phyloP scores from a whole-genome alignment of 2,329 filamentous ascomycete species.

The Huntiella abstrusa region DNA sequence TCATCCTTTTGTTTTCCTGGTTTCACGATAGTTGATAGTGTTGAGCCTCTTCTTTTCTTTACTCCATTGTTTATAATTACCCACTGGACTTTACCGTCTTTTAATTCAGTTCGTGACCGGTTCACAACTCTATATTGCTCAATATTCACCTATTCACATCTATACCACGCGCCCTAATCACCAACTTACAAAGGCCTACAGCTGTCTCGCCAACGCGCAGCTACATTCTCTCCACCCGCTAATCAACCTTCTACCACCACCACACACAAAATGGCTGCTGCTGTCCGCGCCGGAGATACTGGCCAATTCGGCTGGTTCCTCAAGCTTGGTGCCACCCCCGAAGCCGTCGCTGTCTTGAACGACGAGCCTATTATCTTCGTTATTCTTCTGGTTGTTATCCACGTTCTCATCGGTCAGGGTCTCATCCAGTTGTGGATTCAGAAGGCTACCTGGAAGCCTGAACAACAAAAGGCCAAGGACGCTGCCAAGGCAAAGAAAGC shows the following conservation, averaged over 20 bases:
- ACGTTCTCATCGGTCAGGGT: constrained; percentile 27
- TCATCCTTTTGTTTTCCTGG: constrained; percentile 9
- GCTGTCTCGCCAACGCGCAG: not conserved
- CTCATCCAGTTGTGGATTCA: constrained; percentile 39
- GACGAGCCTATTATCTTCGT: constrained; percentile 41
- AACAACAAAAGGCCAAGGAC: constrained; percentile 37
- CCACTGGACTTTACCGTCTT: too few relatives aligned
- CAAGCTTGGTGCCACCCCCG: constrained; percentile 35
- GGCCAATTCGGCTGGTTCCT: constrained; percentile 38
- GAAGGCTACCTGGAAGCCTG: constrained; percentile 39
- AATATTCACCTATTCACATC: not conserved
- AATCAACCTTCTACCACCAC: not conserved
- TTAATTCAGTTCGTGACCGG: not conserved
- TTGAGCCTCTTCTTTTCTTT: not conserved
- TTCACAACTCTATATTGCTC: not conserved
- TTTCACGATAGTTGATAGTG: not conserved
- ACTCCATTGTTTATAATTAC: constrained; percentile 1
- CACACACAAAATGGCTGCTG: constrained; percentile 9
- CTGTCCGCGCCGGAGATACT: constrained; percentile 10
- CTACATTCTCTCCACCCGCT: too few relatives aligned
- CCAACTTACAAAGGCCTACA: not conserved
- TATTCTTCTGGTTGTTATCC: constrained; percentile 34
- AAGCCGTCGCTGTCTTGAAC: constrained; percentile 40
- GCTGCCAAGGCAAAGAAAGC: constrained; percentile 20
- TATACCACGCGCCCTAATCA: not conserved